Evolutionary conservation across 169 alveolate species (phyloP), one percentile per base, ranked within the genome.

Genomic region (Eimeria brunetti): DNA sequence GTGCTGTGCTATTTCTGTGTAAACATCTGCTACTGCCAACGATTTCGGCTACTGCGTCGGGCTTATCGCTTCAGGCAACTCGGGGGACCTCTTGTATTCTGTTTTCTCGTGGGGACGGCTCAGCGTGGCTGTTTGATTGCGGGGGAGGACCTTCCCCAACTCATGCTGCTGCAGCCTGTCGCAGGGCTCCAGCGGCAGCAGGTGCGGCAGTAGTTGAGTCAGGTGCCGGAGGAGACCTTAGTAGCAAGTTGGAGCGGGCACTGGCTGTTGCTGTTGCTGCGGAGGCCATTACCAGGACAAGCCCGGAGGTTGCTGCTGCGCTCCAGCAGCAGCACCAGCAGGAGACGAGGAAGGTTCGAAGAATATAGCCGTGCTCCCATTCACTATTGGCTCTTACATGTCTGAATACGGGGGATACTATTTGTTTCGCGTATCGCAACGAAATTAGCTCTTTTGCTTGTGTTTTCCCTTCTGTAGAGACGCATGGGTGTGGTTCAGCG

Each of bases 91-190:
- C 96, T 36, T 88, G 88, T 41, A 56, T 92, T 36, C 41, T 92
- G 73, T 92, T 92, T 67, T 81, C 88, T 20, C 86, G 93, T 22
- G 96, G 96, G 20, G 96, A 92, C 53, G 96, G 96, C n/a, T 75
- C 83, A 24, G 89, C 96, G 6, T 92, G 96, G 96, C 93, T 92
- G 41, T 92, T 92, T 58, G 96, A 92, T 41, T 92, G 96, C 49
- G 96, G 96, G 22, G 96, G 96, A 16, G 96, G 96, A 11, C 91
- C 96, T 1, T 92, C 96, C 44, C 93, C 94, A 30, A 71, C 86
- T 14, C 64, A 64, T 71, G 67, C 94, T 64, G 86, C 84, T 67
- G 22, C 94, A n/a, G 84, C 78, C 69, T 49, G 83, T 16, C 86
- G 84, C 44, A 46, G 84, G 44, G 71, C 53, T 27, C 33, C 86